phyloP scores from a whole-genome alignment of 2,329 filamentous ascomycete species.

The Sphaerulina populicola region DNA sequence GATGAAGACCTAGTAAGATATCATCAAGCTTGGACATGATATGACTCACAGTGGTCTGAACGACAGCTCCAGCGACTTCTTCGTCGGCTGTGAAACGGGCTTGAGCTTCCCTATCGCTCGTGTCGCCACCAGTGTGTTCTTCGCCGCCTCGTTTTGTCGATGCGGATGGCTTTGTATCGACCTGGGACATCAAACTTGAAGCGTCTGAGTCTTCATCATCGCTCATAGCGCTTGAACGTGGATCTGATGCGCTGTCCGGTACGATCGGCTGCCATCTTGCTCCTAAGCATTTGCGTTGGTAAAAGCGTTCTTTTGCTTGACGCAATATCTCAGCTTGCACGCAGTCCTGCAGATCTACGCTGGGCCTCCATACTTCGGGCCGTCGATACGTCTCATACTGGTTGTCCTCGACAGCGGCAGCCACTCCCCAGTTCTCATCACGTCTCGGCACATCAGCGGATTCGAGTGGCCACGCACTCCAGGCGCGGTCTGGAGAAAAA shows the following conservation, averaged over 20 bases:
- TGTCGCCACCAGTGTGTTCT: neutral
- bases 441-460: constrained; percentile 53
- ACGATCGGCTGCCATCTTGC: neutral
- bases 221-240: neutral
- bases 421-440: constrained; percentile 42
- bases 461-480: constrained; percentile 80
- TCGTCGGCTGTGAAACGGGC: constrained; percentile 53
- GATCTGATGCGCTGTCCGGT: neutral
- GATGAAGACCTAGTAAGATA: constrained; percentile 62
- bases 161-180: neutral
- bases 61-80: constrained; percentile 53
- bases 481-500: constrained; percentile 48
- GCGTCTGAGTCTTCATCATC: neutral
- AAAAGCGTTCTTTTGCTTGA: constrained; percentile 53
- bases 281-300: constrained; percentile 1
- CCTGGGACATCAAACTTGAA: neutral
- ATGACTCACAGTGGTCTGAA: constrained; percentile 62
- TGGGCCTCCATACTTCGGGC: constrained; percentile 39
- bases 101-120: neutral
- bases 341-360: constrained; percentile 59
- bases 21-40: constrained; percentile 61
- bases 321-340: constrained; percentile 59
- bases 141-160: neutral
- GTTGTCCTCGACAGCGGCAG: constrained; percentile 23
- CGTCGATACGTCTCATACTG: constrained; percentile 15